Conservation (phyloP, 2,329 filamentous ascomycete genomes). For the Aspergillus sp. region DNA sequence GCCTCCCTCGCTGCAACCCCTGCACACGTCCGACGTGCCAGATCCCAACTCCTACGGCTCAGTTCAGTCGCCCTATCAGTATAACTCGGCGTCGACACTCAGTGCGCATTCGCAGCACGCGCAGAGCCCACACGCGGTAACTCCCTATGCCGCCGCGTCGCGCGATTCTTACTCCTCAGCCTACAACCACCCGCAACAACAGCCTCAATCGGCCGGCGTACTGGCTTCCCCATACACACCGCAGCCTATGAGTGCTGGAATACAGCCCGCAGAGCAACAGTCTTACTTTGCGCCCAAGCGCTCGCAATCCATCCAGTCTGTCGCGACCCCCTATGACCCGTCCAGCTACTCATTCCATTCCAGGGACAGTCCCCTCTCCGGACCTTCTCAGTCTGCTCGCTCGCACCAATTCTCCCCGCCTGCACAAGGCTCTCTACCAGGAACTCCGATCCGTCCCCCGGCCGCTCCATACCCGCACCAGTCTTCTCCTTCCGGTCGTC, state of each 20-base stretch:
- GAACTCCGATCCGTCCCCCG: slow-evolving; percentile 42
- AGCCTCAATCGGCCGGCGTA: slow-evolving; percentile 16
- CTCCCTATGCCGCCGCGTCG: slow-evolving; percentile 20
- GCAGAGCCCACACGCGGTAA: slow-evolving; percentile 21
- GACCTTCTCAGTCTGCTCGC: slow-evolving; percentile 19
- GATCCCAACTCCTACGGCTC: slow-evolving; percentile 31
- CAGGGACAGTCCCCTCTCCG: slow-evolving; percentile 27
- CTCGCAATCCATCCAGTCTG: slow-evolving; percentile 32
- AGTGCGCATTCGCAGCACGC: slow-evolving; percentile 22
- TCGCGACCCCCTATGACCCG: slow-evolving; percentile 25
- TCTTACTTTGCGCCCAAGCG: slow-evolving; percentile 31
- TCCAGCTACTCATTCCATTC: slow-evolving; percentile 24
- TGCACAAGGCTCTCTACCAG: slow-evolving; percentile 36
- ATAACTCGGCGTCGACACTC: slow-evolving; percentile 23
- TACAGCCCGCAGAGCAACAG: slow-evolving; percentile 22
- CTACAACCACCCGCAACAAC: slow-evolving; percentile 22
- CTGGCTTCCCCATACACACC: slow-evolving; percentile 33
- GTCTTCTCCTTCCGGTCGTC: slow-evolving; percentile 28
- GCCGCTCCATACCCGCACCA: slow-evolving; percentile 22
- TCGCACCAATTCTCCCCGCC: slow-evolving; percentile 26
- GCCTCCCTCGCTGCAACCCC: slow-evolving; percentile 37
- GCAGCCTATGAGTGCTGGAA: slow-evolving; percentile 24
- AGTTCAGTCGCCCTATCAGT: slow-evolving; percentile 33
- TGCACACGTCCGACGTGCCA: slow-evolving; percentile 38
- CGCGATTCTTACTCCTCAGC: slow-evolving; percentile 26